Evolutionary conservation across 1,284 basidiomycete species (phyloP), one percentile per base, ranked within the genome.

Genomic region (Caloboletus inedulis): DNA sequence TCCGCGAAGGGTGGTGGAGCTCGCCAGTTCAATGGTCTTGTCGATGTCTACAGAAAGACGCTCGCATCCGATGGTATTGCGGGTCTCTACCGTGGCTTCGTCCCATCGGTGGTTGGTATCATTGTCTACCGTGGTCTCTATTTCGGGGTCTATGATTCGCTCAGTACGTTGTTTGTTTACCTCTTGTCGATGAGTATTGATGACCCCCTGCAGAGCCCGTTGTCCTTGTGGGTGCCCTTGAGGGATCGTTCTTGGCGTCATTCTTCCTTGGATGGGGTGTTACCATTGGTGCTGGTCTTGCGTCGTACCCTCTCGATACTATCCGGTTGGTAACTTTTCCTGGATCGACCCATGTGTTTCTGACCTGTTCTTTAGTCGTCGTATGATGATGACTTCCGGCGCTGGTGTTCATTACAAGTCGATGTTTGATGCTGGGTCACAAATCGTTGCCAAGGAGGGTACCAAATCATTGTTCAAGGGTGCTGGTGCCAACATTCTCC

Each of bases 401-500:
- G 84, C 82, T 62, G 80, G 81, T 65, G 81, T 85, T 53, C 89
- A 94, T 81, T 94, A 94, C 84, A 92, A 92, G 80, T 89, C 86
- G 58, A 92, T 91, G 89, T 92, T 90, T 73, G 89, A 91, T 63
- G 87, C 88, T 69, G 87, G 81, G 46, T 80, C 87, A 19, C 87
- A 84, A 77, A 92, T 95, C 69, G 71, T 96, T 64, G 83, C 86
- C 69, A 93, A 93, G 82, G 94, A 97, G 79, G 94, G 94, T 69
- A 73, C 79, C 53, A 87, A 84, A 72, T 94, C 92, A 33, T 81
- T 96, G 68, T 94, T 94, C 85, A 93, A 92, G 84, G 92, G 91
- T 78, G 93, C 94, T 69, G 94, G 91, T 83, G 94, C 94, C 74
- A 96, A 97, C 82, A 94, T 96, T 64, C 91, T 97, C 68, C 94